A percentile compares a stretch with the other conserved stretches of the same genome.
These are phyloP conservation scores for Podospora didyma DNA, from an alignment of 495 filamentous ascomycete genomes.

Conservation along the genomic window DNA sequence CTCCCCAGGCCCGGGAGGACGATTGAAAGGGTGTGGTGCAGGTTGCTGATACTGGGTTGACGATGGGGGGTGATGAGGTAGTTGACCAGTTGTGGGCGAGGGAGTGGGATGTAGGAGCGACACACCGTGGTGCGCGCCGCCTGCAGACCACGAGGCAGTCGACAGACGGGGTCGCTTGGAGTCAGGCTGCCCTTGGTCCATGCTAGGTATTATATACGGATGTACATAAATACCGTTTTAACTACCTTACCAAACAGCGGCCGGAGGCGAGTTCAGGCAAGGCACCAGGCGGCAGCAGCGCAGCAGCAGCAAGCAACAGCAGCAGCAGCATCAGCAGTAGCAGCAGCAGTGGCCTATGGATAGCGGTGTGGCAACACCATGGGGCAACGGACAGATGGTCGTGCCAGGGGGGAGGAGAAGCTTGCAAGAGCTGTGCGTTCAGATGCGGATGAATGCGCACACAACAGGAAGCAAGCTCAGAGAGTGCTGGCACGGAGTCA, in stretches of 20 bases:
- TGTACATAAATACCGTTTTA: constrained; percentile 33
- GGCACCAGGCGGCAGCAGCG: too few species aligned
- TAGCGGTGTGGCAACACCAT: constrained; percentile 24
- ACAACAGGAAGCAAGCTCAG: constrained; percentile 9
- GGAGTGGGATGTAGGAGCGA: constrained; percentile 43
- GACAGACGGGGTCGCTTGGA: constrained; percentile 46
- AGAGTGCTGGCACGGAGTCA: constrained; percentile 2
- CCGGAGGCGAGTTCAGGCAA: constrained; percentile 17
- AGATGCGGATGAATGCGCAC: constrained; percentile 1
- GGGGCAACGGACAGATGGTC: constrained; percentile 4
- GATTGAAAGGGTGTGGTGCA: constrained; percentile 34
- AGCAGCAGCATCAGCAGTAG: constrained; percentile 9
- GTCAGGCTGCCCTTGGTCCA: constrained; percentile 47
- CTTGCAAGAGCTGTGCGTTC: constrained; percentile 8
- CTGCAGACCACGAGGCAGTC: constrained; percentile 39
- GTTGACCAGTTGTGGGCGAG: constrained; percentile 32
- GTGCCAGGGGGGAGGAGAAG: neutral
- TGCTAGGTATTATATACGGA: constrained; percentile 44
- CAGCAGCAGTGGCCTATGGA: constrained; percentile 14
- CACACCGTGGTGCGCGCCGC: constrained; percentile 37
- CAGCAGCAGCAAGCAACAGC: too few species aligned
- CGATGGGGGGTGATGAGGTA: constrained; percentile 39
- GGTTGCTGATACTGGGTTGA: constrained; percentile 36
- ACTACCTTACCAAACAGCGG: constrained; percentile 29
- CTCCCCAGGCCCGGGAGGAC: constrained; percentile 32